Percentiles rank a stretch among this genome's conserved stretches.
Conservation (phyloP, 805 yeast species). For the Suhomyces vadensis region DNA sequence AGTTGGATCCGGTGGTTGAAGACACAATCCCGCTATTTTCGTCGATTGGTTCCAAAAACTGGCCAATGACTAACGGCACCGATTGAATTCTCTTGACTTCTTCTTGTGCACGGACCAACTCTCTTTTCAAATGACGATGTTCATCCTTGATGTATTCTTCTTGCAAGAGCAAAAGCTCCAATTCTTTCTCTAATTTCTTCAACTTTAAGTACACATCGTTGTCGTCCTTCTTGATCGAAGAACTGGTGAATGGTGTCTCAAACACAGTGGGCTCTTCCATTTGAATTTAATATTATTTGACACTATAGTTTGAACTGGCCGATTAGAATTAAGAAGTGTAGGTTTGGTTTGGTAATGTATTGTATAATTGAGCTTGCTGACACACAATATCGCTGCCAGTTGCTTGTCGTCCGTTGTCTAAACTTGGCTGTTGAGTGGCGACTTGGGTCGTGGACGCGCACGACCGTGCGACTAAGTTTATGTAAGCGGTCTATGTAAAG, state of each 20-base stretch:
- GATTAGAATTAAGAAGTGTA: neutral
- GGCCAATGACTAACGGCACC: constrained; percentile 97
- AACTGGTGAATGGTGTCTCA: constrained; percentile 10
- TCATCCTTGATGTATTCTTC: constrained; percentile 98
- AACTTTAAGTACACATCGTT: constrained; percentile 78
- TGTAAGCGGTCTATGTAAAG: constrained; percentile 12
- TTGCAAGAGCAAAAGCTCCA: constrained; percentile 80
- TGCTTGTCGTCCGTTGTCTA: constrained; percentile 1
- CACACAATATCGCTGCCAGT: neutral
- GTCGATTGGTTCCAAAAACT: constrained; percentile 95
- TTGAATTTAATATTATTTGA: neutral
- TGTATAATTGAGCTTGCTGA: constrained; percentile 3
- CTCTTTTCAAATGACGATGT: constrained; percentile 93
- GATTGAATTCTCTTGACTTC: constrained; percentile 97
- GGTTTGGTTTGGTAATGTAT: constrained; percentile 6
- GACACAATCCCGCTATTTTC: constrained; percentile 96
- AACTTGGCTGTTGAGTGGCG: constrained; percentile 10
- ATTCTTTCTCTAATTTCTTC: constrained; percentile 87
- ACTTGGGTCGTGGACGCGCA: constrained; percentile 8
- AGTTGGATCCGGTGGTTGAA: constrained; percentile 96
- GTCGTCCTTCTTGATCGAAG: constrained; percentile 24
- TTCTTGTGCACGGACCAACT: constrained; percentile 94
- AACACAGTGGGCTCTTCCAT: constrained; percentile 19
- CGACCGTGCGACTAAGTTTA: constrained; percentile 1
- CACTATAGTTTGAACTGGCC: neutral